Evolutionary conservation across 2,329 filamentous ascomycete genomes (phyloP).

Genomic region (Ceratocystis variospora): DNA sequence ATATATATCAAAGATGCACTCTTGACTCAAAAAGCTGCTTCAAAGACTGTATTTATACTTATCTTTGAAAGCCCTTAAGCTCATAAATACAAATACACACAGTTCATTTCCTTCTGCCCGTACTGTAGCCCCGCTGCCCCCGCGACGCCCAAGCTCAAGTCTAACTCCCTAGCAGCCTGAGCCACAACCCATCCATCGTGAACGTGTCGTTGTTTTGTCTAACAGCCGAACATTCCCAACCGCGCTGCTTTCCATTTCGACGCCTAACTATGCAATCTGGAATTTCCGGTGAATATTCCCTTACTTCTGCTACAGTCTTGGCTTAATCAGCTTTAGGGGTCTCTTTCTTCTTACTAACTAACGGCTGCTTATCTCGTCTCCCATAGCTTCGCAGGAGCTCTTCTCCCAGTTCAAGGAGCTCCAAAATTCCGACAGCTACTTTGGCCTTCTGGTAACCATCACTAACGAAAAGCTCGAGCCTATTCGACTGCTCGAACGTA

Average conservation of each 20-base stretch:
- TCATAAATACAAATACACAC: slow-evolving; percentile 13
- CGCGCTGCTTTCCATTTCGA: background rate
- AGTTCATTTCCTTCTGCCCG: background rate
- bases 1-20: too few species aligned
- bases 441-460: slow-evolving; percentile 61
- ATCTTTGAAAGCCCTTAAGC: background rate
- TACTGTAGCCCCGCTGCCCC: slow-evolving; percentile 10
- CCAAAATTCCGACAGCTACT: slow-evolving; percentile 45
- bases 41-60: slow-evolving; percentile 5
- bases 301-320: background rate
- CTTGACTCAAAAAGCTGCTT: background rate
- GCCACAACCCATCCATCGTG: background rate
- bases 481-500: slow-evolving; percentile 38
- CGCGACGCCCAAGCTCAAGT: slow-evolving; percentile 12
- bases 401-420: slow-evolving; percentile 58
- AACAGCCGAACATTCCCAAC: background rate
- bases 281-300: slow-evolving; percentile 47
- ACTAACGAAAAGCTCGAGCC: slow-evolving; percentile 54
- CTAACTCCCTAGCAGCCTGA: slow-evolving; percentile 1
- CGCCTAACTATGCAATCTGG: slow-evolving; percentile 54
- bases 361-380: background rate
- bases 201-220: slow-evolving; percentile 1
- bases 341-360: background rate
- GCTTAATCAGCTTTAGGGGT: background rate
- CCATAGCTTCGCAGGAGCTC: slow-evolving; percentile 61